Percentiles rank a stretch among this genome's conserved stretches.
These are phyloP conservation scores for Skeletonema costatum DNA, from an alignment of 108 stramenopile genomes.

Conservation along the genomic window DNA sequence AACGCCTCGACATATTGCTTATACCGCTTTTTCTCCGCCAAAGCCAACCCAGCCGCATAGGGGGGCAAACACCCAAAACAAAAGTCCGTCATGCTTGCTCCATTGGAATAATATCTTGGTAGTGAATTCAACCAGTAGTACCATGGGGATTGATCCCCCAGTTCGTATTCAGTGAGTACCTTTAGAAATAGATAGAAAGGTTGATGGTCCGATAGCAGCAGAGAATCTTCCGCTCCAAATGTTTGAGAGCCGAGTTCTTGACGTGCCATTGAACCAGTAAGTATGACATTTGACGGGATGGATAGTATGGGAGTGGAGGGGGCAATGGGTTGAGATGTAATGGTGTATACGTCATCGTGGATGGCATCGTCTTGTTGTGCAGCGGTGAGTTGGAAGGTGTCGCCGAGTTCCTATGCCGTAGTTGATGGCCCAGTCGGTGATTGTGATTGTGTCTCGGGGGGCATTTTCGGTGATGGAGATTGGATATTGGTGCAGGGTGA, in stretches of 20 bases:
- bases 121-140: slow-evolving; percentile 24
- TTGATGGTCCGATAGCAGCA: neutral
- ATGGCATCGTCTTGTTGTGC: neutral
- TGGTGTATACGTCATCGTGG: neutral
- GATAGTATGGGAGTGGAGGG: neutral
- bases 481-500: too few relatives aligned
- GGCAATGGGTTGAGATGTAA: neutral
- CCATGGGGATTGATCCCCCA: slow-evolving; percentile 19
- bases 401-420: slow-evolving; percentile 10
- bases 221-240: neutral
- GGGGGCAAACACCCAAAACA: slow-evolving; percentile 42
- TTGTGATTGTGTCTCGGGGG: slow-evolving; percentile 1
- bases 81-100: slow-evolving; percentile 34
- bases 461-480: slow-evolving; percentile 10
- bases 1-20: slow-evolving; percentile 12
- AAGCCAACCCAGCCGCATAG: slow-evolving; percentile 10
- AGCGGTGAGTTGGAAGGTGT: slow-evolving; percentile 13
- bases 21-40: slow-evolving; percentile 12
- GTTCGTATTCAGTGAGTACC: slow-evolving; percentile 12
- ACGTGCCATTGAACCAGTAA: neutral
- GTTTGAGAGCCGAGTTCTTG: slow-evolving; percentile 8
- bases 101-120: slow-evolving; percentile 35
- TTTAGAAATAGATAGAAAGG: slow-evolving; percentile 23
- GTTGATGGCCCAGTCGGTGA: slow-evolving; percentile 19
- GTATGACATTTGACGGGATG: slow-evolving; percentile 12